phyloP scores from a whole-genome alignment of 495 filamentous ascomycete genomes.

The Aspergillus kassunensis region DNA sequence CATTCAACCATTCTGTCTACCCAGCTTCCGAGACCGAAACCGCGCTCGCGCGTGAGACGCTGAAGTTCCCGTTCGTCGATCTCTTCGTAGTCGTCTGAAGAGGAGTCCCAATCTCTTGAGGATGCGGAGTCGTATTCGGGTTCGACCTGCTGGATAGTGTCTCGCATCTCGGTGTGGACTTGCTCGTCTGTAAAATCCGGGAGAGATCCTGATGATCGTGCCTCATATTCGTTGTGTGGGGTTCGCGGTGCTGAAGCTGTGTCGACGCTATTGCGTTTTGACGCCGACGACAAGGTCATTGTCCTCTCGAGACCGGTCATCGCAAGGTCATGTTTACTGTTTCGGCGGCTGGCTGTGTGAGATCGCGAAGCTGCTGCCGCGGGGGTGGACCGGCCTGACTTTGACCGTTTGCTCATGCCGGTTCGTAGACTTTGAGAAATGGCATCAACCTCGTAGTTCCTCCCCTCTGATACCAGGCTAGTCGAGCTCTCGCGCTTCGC shows the following conservation, averaged over 20 bases:
- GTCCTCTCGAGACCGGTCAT: slow-evolving; percentile 32
- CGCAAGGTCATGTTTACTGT: slow-evolving; percentile 32
- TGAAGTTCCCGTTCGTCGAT: slow-evolving; percentile 44
- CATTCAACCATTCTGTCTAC: slow-evolving; percentile 72
- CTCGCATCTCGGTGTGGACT: slow-evolving; percentile 41
- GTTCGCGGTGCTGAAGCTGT: neutral
- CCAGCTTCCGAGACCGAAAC: slow-evolving; percentile 68
- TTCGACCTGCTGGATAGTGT: slow-evolving; percentile 23
- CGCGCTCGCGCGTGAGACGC: slow-evolving; percentile 49
- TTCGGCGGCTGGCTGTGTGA: slow-evolving; percentile 28
- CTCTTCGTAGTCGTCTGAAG: slow-evolving; percentile 30
- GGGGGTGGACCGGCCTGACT: slow-evolving; percentile 40
- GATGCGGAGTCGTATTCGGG: slow-evolving; percentile 1
- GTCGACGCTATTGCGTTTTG: neutral
- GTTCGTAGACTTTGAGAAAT: neutral
- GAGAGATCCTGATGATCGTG: slow-evolving; percentile 9
- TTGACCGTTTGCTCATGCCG: slow-evolving; percentile 17
- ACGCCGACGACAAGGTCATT: neutral
- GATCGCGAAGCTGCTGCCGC: slow-evolving; percentile 31
- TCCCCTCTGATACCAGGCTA: slow-evolving; percentile 52
- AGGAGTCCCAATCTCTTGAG: slow-evolving; percentile 24
- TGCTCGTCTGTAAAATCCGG: slow-evolving; percentile 45
- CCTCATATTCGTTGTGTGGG: slow-evolving; percentile 13
- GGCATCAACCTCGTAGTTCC: slow-evolving; percentile 31
- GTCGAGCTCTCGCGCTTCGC: slow-evolving; percentile 68